These are phyloP conservation scores for Botrytis aclada DNA, from an alignment of 2,329 filamentous ascomycete genomes.

Conservation along the genomic window DNA sequence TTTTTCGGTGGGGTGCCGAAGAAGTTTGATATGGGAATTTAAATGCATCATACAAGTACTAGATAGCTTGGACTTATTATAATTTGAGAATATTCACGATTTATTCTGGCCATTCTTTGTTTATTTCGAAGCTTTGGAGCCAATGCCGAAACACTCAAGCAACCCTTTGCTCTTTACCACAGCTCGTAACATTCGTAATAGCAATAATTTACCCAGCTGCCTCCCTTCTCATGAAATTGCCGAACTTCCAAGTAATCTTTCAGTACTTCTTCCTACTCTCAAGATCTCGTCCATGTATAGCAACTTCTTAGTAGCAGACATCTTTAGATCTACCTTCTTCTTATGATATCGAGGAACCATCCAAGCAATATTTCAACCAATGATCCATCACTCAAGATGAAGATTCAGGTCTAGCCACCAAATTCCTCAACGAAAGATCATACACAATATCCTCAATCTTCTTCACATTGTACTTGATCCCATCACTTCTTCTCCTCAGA, in stretches of 20 bases:
- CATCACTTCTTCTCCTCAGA: slow-evolving; percentile 81
- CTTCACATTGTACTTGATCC: slow-evolving; percentile 96
- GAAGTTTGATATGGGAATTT: slow-evolving; percentile 2
- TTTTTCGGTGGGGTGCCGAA: slow-evolving; percentile 2
- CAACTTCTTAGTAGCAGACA: not conserved
- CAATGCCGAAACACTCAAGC: not conserved
- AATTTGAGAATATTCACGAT: not conserved
- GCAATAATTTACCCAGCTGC: not conserved
- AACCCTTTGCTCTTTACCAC: not conserved
- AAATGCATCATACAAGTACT: not conserved
- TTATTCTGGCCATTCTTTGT: not conserved
- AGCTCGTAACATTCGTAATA: not conserved
- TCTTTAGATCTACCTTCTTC: not conserved
- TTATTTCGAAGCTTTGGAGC: not conserved
- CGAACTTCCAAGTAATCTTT: not conserved
- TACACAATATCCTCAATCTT: slow-evolving; percentile 98
- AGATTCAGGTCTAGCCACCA: slow-evolving; percentile 53
- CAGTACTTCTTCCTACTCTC: not conserved
- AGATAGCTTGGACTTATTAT: not conserved
- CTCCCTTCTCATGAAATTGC: not conserved
- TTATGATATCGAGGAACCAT: not conserved
- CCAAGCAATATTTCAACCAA: not conserved
- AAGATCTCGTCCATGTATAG: not conserved
- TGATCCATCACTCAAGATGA: slow-evolving; percentile 3
- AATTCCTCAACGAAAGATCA: slow-evolving; percentile 81